Conservation (phyloP, 805 yeast species). For the Kodamaea fukazawae region DNA sequence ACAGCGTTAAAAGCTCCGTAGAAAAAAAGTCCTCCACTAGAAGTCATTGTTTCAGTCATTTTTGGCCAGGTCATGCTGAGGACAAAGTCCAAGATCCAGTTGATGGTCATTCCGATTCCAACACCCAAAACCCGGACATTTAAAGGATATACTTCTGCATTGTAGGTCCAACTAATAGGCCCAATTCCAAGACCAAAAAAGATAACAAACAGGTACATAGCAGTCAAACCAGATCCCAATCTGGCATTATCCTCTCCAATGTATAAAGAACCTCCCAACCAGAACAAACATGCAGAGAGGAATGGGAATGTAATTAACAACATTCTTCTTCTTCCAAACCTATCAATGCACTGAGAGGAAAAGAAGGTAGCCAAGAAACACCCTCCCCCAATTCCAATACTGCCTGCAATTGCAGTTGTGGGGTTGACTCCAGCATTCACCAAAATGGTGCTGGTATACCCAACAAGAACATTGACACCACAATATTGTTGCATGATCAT, state of each 20-base stretch:
- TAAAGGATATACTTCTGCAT: slow-evolving; percentile 26
- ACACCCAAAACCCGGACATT: slow-evolving; percentile 24
- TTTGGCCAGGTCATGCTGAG: slow-evolving; percentile 27
- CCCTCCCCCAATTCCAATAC: slow-evolving; percentile 16
- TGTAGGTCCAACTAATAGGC: slow-evolving; percentile 27
- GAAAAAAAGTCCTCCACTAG: slow-evolving; percentile 5
- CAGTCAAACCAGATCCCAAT: slow-evolving; percentile 21
- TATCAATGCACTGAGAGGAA: slow-evolving; percentile 15
- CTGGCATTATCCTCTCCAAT: slow-evolving; percentile 16
- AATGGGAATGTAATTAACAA: slow-evolving; percentile 25
- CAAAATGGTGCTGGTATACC: slow-evolving; percentile 13
- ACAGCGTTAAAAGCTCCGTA: slow-evolving; percentile 4
- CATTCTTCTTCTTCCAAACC: slow-evolving; percentile 23
- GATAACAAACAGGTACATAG: slow-evolving; percentile 21
- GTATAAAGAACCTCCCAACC: slow-evolving; percentile 26
- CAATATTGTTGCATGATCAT: slow-evolving; percentile 19
- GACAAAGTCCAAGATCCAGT: slow-evolving; percentile 27
- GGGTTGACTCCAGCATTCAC: slow-evolving; percentile 12
- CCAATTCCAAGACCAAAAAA: slow-evolving; percentile 25
- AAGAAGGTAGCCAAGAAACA: slow-evolving; percentile 24
- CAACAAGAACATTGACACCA: slow-evolving; percentile 16
- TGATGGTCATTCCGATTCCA: slow-evolving; percentile 26
- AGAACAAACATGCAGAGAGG: slow-evolving; percentile 21
- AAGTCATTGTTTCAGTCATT: slow-evolving; percentile 9
- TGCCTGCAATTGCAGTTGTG: slow-evolving; percentile 12